Evolutionary conservation across 2,329 filamentous ascomycete genomes (phyloP), one percentile per base, ranked within the genome.

Genomic region (Verticillium albo-atrum): DNA sequence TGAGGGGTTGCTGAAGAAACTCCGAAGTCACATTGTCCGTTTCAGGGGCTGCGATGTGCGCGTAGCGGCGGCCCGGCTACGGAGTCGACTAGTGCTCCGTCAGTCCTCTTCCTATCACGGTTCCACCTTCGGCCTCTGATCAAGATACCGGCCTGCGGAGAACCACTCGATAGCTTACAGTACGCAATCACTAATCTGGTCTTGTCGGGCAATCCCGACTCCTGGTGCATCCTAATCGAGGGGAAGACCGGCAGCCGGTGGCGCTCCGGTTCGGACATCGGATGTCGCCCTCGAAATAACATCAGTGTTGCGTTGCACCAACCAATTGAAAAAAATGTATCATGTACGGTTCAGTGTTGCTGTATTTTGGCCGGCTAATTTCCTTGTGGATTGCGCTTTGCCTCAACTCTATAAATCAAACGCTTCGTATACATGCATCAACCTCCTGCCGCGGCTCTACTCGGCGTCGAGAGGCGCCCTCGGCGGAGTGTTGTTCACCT

Each of bases 401-500:
- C 42, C 42, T 47, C 42, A 23, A 47, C 42, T 47, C 9, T 37
- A 37, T 37, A 47, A 47, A 47, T 47, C 42, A 47, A 23, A 47
- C 42, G 42, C 42, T 47, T 47, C 42, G 20, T 47, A 23, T 47
- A 47, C 42, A 47, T 47, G 42, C 42, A 47, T 47, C 42, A 47
- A 23, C n/a, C 15, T 6, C 12, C 14, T 27, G 7, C 14, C 4
- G 6, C 10, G 23, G 35, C 35, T 42, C 69, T 84, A 94, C 73
- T 94, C 91, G 0, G 89, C 91, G 77, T 94, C 90, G 55, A 92
- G 76, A 10, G 89, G 88, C 50, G 89, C 90, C 56, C 87, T 84
- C 1, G 92, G 92, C 9, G 89, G 78, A 27, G 82, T 90, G 71
- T 96, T 85, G 72, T 96, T 85, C 2, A 97, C 92, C 77, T 96